Percentiles rank a stretch among this genome's conserved stretches.
Evolutionary conservation across 176 grass and related monocot species (phyloP).

Genomic region (Elaeis guineensis): DNA sequence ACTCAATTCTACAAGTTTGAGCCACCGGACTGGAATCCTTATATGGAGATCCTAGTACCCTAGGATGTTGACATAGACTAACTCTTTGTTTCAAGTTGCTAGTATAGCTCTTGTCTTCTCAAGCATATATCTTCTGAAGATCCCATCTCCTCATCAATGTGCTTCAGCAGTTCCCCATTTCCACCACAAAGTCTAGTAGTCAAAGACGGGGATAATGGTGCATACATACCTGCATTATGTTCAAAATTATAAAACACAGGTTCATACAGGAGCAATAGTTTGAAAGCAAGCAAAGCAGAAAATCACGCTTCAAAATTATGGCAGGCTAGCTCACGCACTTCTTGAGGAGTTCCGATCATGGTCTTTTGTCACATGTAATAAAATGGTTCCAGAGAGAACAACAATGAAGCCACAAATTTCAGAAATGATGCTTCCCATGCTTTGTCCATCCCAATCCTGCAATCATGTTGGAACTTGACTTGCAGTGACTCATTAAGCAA

Average conservation of each 20-base stretch:
- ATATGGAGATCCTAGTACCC: too few relatives aligned
- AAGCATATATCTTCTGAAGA: constrained; percentile 37
- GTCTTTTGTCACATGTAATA: constrained; percentile 93
- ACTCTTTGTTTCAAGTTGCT: not conserved
- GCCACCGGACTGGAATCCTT: too few relatives aligned
- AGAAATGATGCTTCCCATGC: constrained; percentile 71
- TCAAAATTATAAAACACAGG: not conserved
- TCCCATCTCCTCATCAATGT: constrained; percentile 38
- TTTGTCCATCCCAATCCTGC: constrained; percentile 95
- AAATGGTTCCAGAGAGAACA: constrained; percentile 77
- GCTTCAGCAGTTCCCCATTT: constrained; percentile 66
- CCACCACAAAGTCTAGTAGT: constrained; percentile 38
- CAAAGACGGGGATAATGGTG: constrained; percentile 69
- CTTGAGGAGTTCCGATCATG: constrained; percentile 57
- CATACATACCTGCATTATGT: constrained; percentile 44
- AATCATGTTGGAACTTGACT: constrained; percentile 1
- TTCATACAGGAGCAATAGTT: not conserved
- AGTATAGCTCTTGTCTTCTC: constrained; percentile 65
- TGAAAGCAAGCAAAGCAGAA: constrained; percentile 7
- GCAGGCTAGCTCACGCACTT: constrained; percentile 23
- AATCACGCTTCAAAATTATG: constrained; percentile 3
- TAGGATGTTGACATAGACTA: too few relatives aligned
- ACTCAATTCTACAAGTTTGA: too few relatives aligned
- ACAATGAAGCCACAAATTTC: constrained; percentile 94
- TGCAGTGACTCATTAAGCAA: too few relatives aligned